phyloP scores from a whole-genome alignment of 2,329 filamentous ascomycete genomes.

The Sordariomycetes sp. region DNA sequence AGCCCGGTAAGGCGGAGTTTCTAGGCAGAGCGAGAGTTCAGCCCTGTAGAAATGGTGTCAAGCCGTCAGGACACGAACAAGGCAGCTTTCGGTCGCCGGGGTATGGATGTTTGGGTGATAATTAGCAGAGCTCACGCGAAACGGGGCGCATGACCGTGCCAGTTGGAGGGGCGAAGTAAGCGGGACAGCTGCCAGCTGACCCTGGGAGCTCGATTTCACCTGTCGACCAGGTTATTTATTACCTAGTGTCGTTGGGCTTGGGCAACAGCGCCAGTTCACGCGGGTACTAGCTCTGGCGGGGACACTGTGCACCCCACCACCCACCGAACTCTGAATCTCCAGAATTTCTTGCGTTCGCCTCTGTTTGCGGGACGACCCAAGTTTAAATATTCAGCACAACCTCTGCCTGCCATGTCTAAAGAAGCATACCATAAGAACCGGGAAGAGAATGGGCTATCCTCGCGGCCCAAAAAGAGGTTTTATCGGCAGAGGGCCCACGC shows the following conservation, averaged over 20 bases:
- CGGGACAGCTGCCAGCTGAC: too few species aligned
- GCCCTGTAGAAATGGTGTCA: neutral
- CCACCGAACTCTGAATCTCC: neutral
- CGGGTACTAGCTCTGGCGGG: too few species aligned
- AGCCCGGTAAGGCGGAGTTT: neutral
- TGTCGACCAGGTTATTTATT: too few species aligned
- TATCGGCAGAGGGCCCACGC: slow-evolving; percentile 94
- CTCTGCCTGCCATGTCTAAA: neutral
- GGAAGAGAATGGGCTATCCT: neutral
- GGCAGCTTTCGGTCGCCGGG: neutral
- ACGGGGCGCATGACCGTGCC: neutral
- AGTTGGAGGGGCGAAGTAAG: neutral
- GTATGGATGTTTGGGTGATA: too few species aligned
- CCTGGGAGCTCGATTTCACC: too few species aligned
- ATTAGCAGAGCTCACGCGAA: neutral
- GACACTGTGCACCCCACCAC: neutral
- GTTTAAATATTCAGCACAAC: neutral
- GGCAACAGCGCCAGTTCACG: too few species aligned
- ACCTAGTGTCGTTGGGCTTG: too few species aligned
- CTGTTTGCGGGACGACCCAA: neutral
- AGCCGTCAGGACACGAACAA: neutral
- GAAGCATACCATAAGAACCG: neutral
- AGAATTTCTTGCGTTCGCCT: neutral
- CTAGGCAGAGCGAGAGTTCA: neutral
- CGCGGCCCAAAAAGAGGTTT: slow-evolving; percentile 59